Evolutionary conservation across 495 filamentous ascomycete genomes (phyloP), one percentile per base, ranked within the genome.

Genomic region (Lepraria neglecta): DNA sequence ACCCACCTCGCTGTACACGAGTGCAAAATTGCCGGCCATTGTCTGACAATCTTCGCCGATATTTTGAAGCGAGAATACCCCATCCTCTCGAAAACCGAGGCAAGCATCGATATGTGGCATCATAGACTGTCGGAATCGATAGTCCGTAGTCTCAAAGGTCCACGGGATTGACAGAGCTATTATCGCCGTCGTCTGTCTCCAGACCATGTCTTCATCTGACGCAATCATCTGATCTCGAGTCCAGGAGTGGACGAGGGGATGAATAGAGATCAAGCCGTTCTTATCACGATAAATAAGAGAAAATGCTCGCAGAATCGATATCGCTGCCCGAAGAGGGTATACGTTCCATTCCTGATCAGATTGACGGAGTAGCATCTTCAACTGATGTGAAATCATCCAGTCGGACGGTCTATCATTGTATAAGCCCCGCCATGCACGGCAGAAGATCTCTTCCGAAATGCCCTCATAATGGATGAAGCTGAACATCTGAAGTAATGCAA

Each of bases 401-500:
- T 46, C 38, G 21, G 59, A 61, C 11, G 17, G 17, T 19, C 15
- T n/a, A 19, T 27, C 24, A 7, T 44, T 58, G 4, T 17, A 31
- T 24, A 63, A 42, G 24, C 6, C 35, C 27, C 21, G 12, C 19
- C 33, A 52, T 61, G 42, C 28, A 4, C 42, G 55, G 38, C 10
- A 44, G 21, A 57, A 57, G 19, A 60, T 60, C 43, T 40, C 27
- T 40, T 52, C 68, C 6, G 60, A 51, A 40, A 73, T 71, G 15
- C 64, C 50, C 15, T 60, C 64, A 46, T 52, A 60, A 21, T 60
- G 46, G 12, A 60, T 27, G 14, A 52, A 52, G 11, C 45, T 51
- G 12, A 60, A 60, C 28, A 71, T 38, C 31, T 67, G 56, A 0
- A 66, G 62, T 27, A 70, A 48, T 45, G 70, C 60, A 40, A 66